Conservation (phyloP, 2,329 filamentous ascomycete species). For the Scytalidium lignicola region DNA sequence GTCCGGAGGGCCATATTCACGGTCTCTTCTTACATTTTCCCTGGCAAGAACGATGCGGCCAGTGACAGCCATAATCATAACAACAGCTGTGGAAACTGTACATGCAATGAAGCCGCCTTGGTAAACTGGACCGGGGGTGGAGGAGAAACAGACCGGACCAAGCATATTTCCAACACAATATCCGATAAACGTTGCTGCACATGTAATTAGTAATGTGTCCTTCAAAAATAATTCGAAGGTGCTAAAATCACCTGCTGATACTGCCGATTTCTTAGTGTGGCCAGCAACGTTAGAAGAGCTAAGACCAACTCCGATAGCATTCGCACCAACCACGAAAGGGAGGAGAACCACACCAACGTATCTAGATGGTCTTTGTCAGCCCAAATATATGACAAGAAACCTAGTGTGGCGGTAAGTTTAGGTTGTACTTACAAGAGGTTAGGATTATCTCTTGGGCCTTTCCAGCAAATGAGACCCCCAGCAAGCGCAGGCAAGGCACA, state of each 20-base stretch:
- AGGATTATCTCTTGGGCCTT: background rate
- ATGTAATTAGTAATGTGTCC: background rate
- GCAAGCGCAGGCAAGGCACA: background rate
- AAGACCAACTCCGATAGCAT: conserved; percentile 58
- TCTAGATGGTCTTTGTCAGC: conserved; percentile 50
- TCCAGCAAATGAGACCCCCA: background rate
- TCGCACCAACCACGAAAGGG: conserved; percentile 59
- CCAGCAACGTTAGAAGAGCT: conserved; percentile 54
- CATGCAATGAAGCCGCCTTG: conserved; percentile 41
- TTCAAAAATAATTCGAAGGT: background rate
- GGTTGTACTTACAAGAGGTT: conserved; percentile 48
- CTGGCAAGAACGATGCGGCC: conserved; percentile 14
- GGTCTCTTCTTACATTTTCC: conserved; percentile 22
- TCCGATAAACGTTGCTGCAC: background rate
- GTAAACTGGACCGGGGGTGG: background rate
- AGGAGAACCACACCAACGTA: conserved; percentile 63
- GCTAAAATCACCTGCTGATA: conserved; percentile 41
- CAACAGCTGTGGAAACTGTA: conserved; percentile 50
- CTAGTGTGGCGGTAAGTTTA: no score
- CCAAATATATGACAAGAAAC: no score
- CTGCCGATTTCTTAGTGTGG: conserved; percentile 47
- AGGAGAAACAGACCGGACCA: conserved; percentile 45
- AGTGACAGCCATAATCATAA: conserved; percentile 45
- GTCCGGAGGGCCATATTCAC: conserved; percentile 12
- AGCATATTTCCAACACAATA: conserved; percentile 29